Evolutionary conservation across 768 basidiomycete species (phyloP), one percentile per base, ranked within the genome.

Genomic region (Gyrodon lividus): DNA sequence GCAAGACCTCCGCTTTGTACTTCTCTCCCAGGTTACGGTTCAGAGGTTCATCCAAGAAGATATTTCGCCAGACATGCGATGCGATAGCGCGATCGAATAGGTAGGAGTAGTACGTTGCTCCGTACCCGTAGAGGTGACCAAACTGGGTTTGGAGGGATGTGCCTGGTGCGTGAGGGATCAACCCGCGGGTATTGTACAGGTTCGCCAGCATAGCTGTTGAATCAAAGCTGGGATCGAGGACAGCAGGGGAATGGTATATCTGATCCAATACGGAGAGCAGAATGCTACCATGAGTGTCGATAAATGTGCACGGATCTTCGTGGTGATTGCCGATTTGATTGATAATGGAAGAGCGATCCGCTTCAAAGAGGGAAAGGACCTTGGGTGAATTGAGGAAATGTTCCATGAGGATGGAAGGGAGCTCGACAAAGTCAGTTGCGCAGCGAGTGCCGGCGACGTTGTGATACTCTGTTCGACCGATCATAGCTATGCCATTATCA

Each of bases 361-460:
- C 61, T 56, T 83, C 79, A 62, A 93, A 91, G 16, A 96, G 81
- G 5, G 87, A 83, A 20, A 98, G 81, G 24, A 98, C 92, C 13
- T 73, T 69, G 0, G 91, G 82, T 0, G 95, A 96, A 37, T 81
- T 87, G 37, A 96, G 80, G 75, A 99, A 98, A 64, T 94, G 92
- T 66, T 99, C 97, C 97, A 98, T 98, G 19, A 99, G 81, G 61
- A 98, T 94, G 9, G 96, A 98, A 0, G 97, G 97, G 6, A 99
- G 76, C 65, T 99, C 97, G 51, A 98, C 96, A 62, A 99, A 97
- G 66, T 99, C 97, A 0, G 97, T 99, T 0, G 97, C 92, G 66
- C 94, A 97, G 17, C 97, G 90, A 2, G 97, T 99, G 14, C 97
- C 97, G 0, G 95, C 86, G 5, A 98, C 94, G 63, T 98, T 98